These are phyloP conservation scores for Dentipellis fragilis DNA, from an alignment of 768 basidiomycete species.

Conservation along the genomic window DNA sequence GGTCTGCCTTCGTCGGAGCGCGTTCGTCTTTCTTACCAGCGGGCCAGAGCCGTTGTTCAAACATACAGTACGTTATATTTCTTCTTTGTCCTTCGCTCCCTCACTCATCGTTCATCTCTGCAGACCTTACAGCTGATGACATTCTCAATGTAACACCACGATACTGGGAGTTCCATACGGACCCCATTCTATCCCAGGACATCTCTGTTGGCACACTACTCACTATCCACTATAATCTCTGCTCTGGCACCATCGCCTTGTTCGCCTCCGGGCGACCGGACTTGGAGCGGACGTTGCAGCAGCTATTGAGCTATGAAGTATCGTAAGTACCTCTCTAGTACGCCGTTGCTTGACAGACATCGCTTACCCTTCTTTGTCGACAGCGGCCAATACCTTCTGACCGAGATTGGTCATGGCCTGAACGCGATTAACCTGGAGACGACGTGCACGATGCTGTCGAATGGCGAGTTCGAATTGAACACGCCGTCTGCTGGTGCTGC, in stretches of 20 bases:
- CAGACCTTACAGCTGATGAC: conserved; percentile 22
- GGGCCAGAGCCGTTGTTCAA: conserved; percentile 1
- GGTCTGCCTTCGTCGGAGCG: background rate
- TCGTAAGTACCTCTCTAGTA: background rate
- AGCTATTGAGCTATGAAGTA: conserved; percentile 14
- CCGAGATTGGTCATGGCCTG: conserved; percentile 37
- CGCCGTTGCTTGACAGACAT: background rate
- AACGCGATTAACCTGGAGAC: conserved; percentile 33
- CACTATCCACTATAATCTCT: conserved; percentile 28
- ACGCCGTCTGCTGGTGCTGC: conserved; percentile 26
- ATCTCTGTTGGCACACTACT: conserved; percentile 21
- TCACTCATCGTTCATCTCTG: background rate
- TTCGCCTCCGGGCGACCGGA: conserved; percentile 17
- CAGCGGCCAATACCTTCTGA: conserved; percentile 33
- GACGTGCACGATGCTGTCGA: conserved; percentile 26
- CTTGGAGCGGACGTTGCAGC: conserved; percentile 16
- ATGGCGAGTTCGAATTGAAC: conserved; percentile 27
- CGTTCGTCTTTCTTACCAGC: conserved; percentile 1
- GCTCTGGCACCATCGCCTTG: conserved; percentile 25
- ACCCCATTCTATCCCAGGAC: conserved; percentile 21
- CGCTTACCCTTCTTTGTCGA: background rate
- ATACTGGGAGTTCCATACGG: conserved; percentile 27
- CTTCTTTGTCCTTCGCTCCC: background rate
- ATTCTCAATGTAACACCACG: conserved; percentile 18
- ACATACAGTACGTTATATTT: conserved; percentile 10